Base-by-base conservation (phyloP, 202 grass and related monocot species). In the Setaria viridis region DNA sequence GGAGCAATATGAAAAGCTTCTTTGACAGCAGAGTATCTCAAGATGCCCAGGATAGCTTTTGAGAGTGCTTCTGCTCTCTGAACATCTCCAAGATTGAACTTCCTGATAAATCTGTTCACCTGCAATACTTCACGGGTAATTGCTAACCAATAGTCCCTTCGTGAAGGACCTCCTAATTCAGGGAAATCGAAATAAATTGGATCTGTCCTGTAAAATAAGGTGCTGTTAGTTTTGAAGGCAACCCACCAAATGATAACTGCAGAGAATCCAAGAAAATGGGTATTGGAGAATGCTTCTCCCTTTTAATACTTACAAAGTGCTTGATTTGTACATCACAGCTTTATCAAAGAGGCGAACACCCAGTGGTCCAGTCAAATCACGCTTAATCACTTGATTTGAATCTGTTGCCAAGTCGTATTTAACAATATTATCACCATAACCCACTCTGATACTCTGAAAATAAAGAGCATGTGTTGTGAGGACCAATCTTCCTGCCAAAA, bases 381-480 rank as follows among this genome's bases (percentile, higher is more conserved):
- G 89, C 65, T 92, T 94, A 45, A 98, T 80, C 49, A 92, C 86
- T 85, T 98, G 95, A 91, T 92, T 92, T 84, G 79, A 81, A 68
- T 98, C 89, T 59, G 43, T 60, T 45, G 93, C 80, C 68, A 95
- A 74, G 76, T 95, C 93, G 35, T 94, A 98, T 74, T 82, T 94
- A 74, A 87, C 78, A 69, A 88, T 87, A 58, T 88, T 94, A 63
- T 93, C 91, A 88, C 87, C 85, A 82, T 89, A 93, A 67, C 89
- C 91, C 70, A 94, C 80, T 80, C 67, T 86, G 57, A 92, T 85
- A 65, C 89, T 81, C 85, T 98, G 91, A 84, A 98, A 98, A 89
- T 98, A 98, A 78, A 98, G 86, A 92, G 95, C 95, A 80, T 92
- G 91, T 62, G 91, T 95, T 58, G 95, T 95, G 71, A 98, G 93